These are phyloP conservation scores for Juglanconis sp. DNA, from an alignment of 2,329 filamentous ascomycete species.

Conservation along the genomic window DNA sequence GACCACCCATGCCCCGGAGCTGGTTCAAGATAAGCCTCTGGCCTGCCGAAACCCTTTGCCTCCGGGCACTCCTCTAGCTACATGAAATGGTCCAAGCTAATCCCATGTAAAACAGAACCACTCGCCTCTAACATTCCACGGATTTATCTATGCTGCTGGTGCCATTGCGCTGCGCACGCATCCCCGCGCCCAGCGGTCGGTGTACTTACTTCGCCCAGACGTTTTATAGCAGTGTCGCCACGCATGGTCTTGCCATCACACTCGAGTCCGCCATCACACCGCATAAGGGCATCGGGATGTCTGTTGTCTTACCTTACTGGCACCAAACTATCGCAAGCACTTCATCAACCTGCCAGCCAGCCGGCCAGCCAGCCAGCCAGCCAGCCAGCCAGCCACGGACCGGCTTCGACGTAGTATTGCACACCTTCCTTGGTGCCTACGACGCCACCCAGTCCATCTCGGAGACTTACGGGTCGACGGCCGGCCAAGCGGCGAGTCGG, in stretches of 20 bases:
- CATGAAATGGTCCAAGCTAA: conserved; percentile 8
- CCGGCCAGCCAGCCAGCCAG: no score
- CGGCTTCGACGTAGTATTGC: no score
- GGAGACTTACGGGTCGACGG: no score
- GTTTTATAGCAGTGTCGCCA: neutral
- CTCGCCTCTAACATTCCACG: neutral
- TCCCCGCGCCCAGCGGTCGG: no score
- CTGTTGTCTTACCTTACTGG: neutral
- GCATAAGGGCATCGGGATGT: neutral
- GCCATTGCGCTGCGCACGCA: no score
- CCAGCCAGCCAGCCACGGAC: no score
- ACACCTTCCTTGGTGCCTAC: no score
- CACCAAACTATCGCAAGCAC: neutral
- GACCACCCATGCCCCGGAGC: neutral
- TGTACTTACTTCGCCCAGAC: no score
- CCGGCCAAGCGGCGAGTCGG: no score
- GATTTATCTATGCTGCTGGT: neutral
- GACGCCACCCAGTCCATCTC: no score
- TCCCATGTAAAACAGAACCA: neutral
- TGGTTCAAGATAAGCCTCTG: neutral
- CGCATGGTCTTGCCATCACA: neutral
- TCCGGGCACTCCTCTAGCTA: conserved; percentile 10
- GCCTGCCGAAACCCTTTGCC: neutral
- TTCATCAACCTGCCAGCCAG: neutral
- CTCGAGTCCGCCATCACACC: neutral